A percentile compares a stretch with the other conserved stretches of the same genome.
These are phyloP conservation scores for Trametes versicolor DNA, from an alignment of 1,284 basidiomycete genomes.

Conservation along the genomic window DNA sequence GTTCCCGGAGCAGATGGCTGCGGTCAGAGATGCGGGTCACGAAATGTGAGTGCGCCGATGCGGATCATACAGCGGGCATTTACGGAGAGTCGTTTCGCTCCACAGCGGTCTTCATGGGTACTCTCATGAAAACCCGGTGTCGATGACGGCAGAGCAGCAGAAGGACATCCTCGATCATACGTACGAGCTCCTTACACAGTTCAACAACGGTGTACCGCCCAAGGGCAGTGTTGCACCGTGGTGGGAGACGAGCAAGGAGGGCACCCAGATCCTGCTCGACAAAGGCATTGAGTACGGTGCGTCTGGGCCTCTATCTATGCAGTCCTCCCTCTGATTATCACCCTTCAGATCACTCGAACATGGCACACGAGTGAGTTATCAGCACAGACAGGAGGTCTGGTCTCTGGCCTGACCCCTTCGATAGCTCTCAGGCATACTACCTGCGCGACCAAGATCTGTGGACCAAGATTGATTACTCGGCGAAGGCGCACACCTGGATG, in stretches of 20 bases:
- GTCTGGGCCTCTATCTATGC: constrained; percentile 11
- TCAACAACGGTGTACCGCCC: constrained; percentile 75
- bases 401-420: not conserved
- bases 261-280: constrained; percentile 72
- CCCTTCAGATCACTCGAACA: constrained; percentile 70
- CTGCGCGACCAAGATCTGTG: constrained; percentile 75
- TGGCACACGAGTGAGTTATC: constrained; percentile 63
- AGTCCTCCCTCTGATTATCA: not conserved
- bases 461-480: constrained; percentile 78
- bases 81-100: not conserved
- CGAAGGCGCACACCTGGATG: constrained; percentile 78
- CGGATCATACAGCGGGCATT: not conserved
- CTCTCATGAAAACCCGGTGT: constrained; percentile 78
- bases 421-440: constrained; percentile 78
- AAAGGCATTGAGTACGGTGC: constrained; percentile 82
- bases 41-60: constrained; percentile 59
- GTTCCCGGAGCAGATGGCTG: constrained; percentile 71
- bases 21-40: constrained; percentile 74
- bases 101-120: constrained; percentile 78
- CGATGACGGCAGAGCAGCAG: constrained; percentile 75
- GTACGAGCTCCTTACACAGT: constrained; percentile 70
- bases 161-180: constrained; percentile 78
- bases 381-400: too few relatives aligned
- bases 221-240: constrained; percentile 78
- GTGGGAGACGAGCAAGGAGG: constrained; percentile 83